These are phyloP conservation scores for Ilex aquifolium DNA, from an alignment of 257 asterid genomes.

Conservation along the genomic window DNA sequence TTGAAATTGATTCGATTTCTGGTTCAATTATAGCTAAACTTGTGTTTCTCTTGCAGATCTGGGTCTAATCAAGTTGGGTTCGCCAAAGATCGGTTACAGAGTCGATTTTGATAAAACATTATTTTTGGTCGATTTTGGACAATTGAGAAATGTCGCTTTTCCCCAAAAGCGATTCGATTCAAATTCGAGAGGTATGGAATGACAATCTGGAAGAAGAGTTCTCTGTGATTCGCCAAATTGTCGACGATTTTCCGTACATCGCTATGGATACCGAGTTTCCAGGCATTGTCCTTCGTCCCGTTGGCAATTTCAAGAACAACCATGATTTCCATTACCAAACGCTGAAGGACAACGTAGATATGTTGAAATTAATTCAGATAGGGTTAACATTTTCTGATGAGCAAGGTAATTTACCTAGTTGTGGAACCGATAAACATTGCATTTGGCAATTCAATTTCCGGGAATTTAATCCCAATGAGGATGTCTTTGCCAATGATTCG, in stretches of 20 bases:
- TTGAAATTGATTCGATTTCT: background rate
- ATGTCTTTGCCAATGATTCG: constrained; percentile 55
- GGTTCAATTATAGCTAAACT: background rate
- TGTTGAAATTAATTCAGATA: constrained; percentile 64
- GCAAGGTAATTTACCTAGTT: constrained; percentile 58
- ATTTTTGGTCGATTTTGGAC: background rate
- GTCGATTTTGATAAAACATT: too few relatives aligned
- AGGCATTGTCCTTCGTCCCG: constrained; percentile 53
- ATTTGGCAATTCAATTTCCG: constrained; percentile 77
- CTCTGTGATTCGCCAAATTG: constrained; percentile 47
- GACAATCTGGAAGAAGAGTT: constrained; percentile 68
- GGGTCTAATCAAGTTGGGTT: too few relatives aligned
- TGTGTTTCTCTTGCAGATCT: too few relatives aligned
- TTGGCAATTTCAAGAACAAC: constrained; percentile 50
- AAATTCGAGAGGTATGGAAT: constrained; percentile 71
- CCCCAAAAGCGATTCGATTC: constrained; percentile 57
- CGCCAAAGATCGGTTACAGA: too few relatives aligned
- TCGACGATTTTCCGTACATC: constrained; percentile 57
- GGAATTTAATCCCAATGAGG: constrained; percentile 62
- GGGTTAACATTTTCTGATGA: constrained; percentile 70
- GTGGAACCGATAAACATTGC: constrained; percentile 59
- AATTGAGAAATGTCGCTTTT: constrained; percentile 48
- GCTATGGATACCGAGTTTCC: constrained; percentile 91
- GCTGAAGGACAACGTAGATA: constrained; percentile 60
- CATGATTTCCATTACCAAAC: constrained; percentile 58